A percentile compares a stretch with the other conserved stretches of the same genome.
phyloP scores from a whole-genome alignment of 306 rosid species.

The Sechiopsis laciniata region DNA sequence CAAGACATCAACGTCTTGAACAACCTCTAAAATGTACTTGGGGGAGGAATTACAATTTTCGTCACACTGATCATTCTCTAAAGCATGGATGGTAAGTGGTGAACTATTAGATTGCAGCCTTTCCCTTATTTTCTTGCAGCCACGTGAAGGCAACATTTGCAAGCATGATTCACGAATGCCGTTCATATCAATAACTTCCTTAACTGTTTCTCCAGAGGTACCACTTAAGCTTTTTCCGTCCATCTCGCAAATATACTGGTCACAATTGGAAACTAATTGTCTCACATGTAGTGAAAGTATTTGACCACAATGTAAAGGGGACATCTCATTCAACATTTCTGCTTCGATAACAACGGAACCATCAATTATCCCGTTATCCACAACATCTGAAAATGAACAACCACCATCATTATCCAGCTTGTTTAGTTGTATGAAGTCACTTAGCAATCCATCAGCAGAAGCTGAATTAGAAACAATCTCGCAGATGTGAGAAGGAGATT shows the following conservation, averaged over 20 bases:
- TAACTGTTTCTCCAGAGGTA: slow-evolving; percentile 34
- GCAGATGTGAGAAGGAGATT: slow-evolving; percentile 27
- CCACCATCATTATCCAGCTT: slow-evolving; percentile 36
- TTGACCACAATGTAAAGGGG: slow-evolving; percentile 35
- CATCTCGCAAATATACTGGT: slow-evolving; percentile 29
- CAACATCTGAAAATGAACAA: slow-evolving; percentile 31
- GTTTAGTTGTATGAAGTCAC: slow-evolving; percentile 31
- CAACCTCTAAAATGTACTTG: slow-evolving; percentile 16
- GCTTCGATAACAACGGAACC: slow-evolving; percentile 35
- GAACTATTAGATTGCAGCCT: slow-evolving; percentile 38
- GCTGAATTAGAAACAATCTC: slow-evolving; percentile 33
- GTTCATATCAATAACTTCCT: slow-evolving; percentile 37
- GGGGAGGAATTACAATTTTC: slow-evolving; percentile 23
- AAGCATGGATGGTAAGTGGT: slow-evolving; percentile 26
- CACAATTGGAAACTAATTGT: slow-evolving; percentile 28
- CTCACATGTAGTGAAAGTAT: slow-evolving; percentile 30
- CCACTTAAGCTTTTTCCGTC: slow-evolving; percentile 31
- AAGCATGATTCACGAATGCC: slow-evolving; percentile 25
- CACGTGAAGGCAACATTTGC: slow-evolving; percentile 31
- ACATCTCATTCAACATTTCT: slow-evolving; percentile 30
- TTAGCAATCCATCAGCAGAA: slow-evolving; percentile 14
- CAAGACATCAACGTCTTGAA: slow-evolving; percentile 22
- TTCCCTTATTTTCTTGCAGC: slow-evolving; percentile 30
- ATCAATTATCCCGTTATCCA: slow-evolving; percentile 29
- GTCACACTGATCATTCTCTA: slow-evolving; percentile 31